These are phyloP conservation scores for Calendula officinalis DNA, from an alignment of 129 eudicot genomes.

Conservation along the genomic window DNA sequence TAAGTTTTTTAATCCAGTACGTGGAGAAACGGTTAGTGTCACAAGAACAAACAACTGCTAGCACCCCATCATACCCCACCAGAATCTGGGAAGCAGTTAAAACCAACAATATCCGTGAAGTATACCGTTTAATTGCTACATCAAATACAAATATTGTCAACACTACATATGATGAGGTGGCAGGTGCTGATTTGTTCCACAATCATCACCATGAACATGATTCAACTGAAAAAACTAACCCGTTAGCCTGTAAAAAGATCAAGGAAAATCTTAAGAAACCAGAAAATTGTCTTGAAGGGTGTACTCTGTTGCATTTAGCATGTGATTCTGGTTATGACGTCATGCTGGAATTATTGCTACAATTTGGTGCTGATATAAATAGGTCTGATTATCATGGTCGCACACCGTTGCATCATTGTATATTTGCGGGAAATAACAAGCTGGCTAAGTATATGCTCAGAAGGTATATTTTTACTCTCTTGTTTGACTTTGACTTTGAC, in stretches of 20 bases:
- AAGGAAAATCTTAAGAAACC: conserved; percentile 45
- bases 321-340: conserved; percentile 58
- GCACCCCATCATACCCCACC: conserved; percentile 34
- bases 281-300: conserved; percentile 62
- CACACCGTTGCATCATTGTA: conserved; percentile 92
- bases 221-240: conserved; percentile 39
- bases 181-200: conserved; percentile 38
- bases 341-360: conserved; percentile 88
- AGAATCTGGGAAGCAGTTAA: conserved; percentile 88
- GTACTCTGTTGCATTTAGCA: conserved; percentile 83
- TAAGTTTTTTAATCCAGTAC: conserved; percentile 47
- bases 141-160: conserved; percentile 60
- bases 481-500: neutral
- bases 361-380: conserved; percentile 87
- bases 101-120: conserved; percentile 55
- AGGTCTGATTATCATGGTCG: conserved; percentile 75
- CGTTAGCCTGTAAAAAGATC: conserved; percentile 42
- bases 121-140: conserved; percentile 57
- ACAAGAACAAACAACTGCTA: conserved; percentile 37
- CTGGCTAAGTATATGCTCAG: conserved; percentile 85
- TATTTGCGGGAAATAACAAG: conserved; percentile 54
- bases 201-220: conserved; percentile 36
- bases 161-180: conserved; percentile 63
- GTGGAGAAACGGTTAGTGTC: conserved; percentile 58
- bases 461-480: conserved; percentile 48